These are phyloP conservation scores for Arachnomyces sp. DNA, from an alignment of 2,329 filamentous ascomycete genomes.

Conservation along the genomic window DNA sequence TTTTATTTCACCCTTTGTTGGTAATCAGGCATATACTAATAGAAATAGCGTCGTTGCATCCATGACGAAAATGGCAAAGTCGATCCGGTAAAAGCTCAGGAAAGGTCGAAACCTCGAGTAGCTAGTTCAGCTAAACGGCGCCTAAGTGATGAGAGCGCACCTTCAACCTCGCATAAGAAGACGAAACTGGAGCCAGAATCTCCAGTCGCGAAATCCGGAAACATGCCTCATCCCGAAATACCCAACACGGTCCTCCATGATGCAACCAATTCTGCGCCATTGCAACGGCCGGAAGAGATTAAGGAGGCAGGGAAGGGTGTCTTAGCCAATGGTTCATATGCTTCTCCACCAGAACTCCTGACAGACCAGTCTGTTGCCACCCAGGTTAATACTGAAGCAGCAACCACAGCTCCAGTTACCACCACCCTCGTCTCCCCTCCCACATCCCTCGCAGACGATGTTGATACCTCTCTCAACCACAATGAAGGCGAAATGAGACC, in stretches of 20 bases:
- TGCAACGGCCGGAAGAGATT: background rate
- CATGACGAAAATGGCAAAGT: constrained; percentile 58
- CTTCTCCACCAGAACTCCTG: constrained; percentile 30
- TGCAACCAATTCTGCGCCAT: background rate
- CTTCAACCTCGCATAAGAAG: constrained; percentile 21
- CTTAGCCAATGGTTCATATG: constrained; percentile 23
- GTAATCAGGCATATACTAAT: constrained; percentile 17
- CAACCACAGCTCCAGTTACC: constrained; percentile 25
- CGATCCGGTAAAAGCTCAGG: constrained; percentile 55
- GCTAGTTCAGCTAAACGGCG: constrained; percentile 48
- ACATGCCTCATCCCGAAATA: constrained; percentile 6
- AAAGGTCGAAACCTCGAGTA: constrained; percentile 52
- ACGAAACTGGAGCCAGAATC: constrained; percentile 28
- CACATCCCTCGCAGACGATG: constrained; percentile 36
- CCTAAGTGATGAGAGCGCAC: constrained; percentile 32
- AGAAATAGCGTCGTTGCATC: constrained; percentile 52
- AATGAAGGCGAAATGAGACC: constrained; percentile 20
- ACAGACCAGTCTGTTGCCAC: constrained; percentile 24
- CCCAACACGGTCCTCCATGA: background rate
- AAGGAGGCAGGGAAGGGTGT: background rate
- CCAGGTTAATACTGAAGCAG: constrained; percentile 19
- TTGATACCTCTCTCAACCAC: constrained; percentile 23
- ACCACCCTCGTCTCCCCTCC: constrained; percentile 37
- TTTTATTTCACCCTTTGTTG: constrained; percentile 7
- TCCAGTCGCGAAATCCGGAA: constrained; percentile 16